Percentiles rank a stretch among this genome's conserved stretches.
phyloP scores from a whole-genome alignment of 129 eudicot species.

The Smallanthus sonchifolius region DNA sequence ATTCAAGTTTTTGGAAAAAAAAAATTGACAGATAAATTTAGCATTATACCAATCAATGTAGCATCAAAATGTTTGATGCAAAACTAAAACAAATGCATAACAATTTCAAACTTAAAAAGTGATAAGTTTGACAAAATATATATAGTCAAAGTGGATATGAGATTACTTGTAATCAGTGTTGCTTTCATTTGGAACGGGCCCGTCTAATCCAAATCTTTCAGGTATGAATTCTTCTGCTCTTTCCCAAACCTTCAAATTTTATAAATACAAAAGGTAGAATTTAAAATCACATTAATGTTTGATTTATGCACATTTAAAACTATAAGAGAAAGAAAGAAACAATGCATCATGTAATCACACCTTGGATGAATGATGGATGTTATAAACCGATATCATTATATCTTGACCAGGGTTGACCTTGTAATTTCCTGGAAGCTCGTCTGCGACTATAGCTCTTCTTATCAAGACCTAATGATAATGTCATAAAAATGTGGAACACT shows the following conservation, averaged over 20 bases:
- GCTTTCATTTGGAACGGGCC: conserved; percentile 85
- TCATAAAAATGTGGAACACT: not conserved
- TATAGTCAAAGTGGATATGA: not conserved
- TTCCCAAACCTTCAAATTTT: conserved; percentile 76
- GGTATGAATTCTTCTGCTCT: conserved; percentile 88
- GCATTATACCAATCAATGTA: not conserved
- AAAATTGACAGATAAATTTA: not conserved
- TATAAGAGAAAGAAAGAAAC: not conserved
- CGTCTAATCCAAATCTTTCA: conserved; percentile 80
- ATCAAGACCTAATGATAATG: conserved; percentile 57
- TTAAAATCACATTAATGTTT: not conserved
- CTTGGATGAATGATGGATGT: conserved; percentile 89
- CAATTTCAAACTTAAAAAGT: not conserved
- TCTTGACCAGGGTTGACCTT: conserved; percentile 95
- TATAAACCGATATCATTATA: conserved; percentile 96
- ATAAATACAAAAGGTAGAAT: not conserved
- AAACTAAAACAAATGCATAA: not conserved
- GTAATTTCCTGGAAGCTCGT: conserved; percentile 88
- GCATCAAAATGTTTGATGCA: not conserved
- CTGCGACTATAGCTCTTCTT: conserved; percentile 79
- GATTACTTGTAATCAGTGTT: conserved; percentile 85
- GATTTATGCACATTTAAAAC: not conserved
- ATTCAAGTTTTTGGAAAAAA: not conserved
- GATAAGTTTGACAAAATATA: not conserved
- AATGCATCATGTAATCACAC: conserved; percentile 33